A percentile compares a stretch with the other conserved stretches of the same genome.
phyloP scores from a whole-genome alignment of 345 rosid species.

The Excoecaria cochinchinensis region DNA sequence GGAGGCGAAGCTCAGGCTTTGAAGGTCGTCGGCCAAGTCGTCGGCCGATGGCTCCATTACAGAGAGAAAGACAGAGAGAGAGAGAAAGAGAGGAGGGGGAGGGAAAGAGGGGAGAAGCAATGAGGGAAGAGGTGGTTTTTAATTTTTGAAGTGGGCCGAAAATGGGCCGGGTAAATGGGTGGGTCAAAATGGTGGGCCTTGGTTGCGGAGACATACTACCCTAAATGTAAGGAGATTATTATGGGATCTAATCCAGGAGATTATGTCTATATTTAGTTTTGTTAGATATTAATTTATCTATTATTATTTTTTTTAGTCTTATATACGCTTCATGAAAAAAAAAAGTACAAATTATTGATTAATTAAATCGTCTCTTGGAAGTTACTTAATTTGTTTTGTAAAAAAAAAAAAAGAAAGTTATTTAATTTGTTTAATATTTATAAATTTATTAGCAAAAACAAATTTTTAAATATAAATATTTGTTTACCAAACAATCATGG shows the following conservation, averaged over 20 bases:
- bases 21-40: conserved; percentile 82
- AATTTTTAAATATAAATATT: no score
- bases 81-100: background rate
- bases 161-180: background rate
- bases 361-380: no score
- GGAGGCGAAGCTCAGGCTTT: conserved; percentile 85
- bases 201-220: background rate
- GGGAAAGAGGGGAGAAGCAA: background rate
- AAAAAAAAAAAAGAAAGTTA: no score
- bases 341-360: no score
- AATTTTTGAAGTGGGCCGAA: conserved; percentile 6
- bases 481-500: no score
- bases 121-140: background rate
- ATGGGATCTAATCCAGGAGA: conserved; percentile 5
- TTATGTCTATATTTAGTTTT: background rate
- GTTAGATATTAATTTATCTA: no score
- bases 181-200: conserved; percentile 1
- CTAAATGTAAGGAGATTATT: background rate
- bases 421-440: no score
- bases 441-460: no score
- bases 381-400: no score
- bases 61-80: background rate
- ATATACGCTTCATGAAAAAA: no score
- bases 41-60: conserved; percentile 33
- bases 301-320: background rate